phyloP scores from a whole-genome alignment of 2,329 filamentous ascomycete genomes.

The Aspergillus pseudonomiae region DNA sequence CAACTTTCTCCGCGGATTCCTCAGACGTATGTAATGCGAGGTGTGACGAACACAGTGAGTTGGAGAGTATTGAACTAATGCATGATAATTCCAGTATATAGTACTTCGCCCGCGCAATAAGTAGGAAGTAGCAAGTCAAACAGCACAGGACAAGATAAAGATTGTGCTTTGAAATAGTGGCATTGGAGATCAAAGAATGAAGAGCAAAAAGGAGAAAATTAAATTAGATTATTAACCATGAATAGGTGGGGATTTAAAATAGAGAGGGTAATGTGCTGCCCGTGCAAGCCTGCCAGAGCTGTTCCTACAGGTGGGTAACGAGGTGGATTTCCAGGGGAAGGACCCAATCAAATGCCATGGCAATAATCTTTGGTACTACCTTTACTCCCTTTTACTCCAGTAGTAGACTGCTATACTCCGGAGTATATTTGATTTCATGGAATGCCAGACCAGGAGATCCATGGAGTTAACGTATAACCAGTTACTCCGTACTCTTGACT shows the following conservation, averaged over 20 bases:
- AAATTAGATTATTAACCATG: background rate
- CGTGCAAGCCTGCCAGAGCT: background rate
- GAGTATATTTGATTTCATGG: background rate
- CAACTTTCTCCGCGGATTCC: background rate
- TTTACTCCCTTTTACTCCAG: no score
- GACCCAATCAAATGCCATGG: background rate
- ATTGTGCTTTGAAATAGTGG: background rate
- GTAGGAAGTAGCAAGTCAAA: background rate
- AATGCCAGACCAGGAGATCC: background rate
- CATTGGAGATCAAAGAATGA: background rate
- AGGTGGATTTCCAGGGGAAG: background rate
- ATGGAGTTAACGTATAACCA: background rate
- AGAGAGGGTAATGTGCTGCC: background rate
- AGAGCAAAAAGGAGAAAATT: background rate
- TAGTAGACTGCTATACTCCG: no score
- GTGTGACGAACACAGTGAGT: background rate
- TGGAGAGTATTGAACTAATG: background rate
- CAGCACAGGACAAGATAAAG: background rate
- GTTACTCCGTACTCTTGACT: no score
- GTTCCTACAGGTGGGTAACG: background rate
- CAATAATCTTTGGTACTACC: background rate
- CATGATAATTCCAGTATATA: background rate
- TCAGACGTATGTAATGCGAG: background rate
- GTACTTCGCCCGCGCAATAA: background rate
- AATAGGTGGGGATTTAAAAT: background rate